A percentile compares a stretch with the other conserved stretches of the same genome.
phyloP scores from a whole-genome alignment of 164 flowering plant species.

The Brasenia schreberi region DNA sequence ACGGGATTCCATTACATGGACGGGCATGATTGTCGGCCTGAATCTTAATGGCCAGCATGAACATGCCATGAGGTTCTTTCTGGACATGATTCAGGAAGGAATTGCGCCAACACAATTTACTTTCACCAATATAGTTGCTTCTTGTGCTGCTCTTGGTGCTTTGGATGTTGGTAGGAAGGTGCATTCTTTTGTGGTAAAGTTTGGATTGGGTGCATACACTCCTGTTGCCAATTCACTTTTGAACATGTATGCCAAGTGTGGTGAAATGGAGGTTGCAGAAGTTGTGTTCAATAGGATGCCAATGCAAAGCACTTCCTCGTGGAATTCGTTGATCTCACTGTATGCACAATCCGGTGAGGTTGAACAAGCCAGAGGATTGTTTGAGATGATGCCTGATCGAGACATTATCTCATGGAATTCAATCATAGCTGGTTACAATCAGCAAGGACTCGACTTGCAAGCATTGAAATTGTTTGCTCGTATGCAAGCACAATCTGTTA shows the following conservation, averaged over 20 bases:
- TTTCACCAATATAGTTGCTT: conserved; percentile 51
- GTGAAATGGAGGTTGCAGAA: conserved; percentile 37
- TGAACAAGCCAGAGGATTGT: conserved; percentile 47
- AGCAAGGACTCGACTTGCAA: conserved; percentile 12
- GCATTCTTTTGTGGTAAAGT: conserved; percentile 59
- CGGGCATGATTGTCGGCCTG: conserved; percentile 66
- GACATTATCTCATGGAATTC: conserved; percentile 22
- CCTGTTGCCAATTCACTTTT: conserved; percentile 68
- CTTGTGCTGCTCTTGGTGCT: conserved; percentile 44
- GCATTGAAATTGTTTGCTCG: conserved; percentile 15
- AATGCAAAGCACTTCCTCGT: conserved; percentile 31
- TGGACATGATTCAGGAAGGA: conserved; percentile 35
- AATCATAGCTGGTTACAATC: conserved; percentile 21
- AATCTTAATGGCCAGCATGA: conserved; percentile 38
- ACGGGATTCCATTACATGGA: conserved; percentile 77
- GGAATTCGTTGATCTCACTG: conserved; percentile 56
- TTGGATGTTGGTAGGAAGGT: conserved; percentile 48
- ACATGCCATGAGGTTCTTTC: conserved; percentile 35
- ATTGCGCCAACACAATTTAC: conserved; percentile 54
- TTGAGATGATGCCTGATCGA: conserved; percentile 26
- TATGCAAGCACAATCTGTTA: conserved; percentile 12
- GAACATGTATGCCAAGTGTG: conserved; percentile 78
- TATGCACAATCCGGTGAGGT: conserved; percentile 38
- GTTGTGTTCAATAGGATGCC: conserved; percentile 52
- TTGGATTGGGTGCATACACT: conserved; percentile 37